Conservation (phyloP, 1,139 yeast species). For the Yamadazyma oceani region DNA sequence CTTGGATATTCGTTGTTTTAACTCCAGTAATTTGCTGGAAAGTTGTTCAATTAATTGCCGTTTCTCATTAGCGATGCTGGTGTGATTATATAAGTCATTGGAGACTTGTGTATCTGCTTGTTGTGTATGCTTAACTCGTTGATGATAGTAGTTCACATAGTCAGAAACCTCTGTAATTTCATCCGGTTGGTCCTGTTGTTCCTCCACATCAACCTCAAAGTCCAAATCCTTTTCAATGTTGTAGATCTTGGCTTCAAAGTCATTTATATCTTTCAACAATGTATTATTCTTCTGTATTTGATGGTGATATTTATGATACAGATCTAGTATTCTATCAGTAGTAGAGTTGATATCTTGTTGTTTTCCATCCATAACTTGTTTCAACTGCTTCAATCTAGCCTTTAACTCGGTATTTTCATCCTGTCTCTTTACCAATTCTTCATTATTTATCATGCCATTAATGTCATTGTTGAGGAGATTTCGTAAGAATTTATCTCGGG, state of each 20-base stretch:
- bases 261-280: slow-evolving; percentile 11
- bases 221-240: slow-evolving; percentile 7
- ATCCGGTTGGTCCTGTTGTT: slow-evolving; percentile 17
- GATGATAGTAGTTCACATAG: slow-evolving; percentile 1
- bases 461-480: slow-evolving; percentile 15
- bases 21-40: slow-evolving; percentile 5
- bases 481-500: slow-evolving; percentile 60
- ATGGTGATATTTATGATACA: slow-evolving; percentile 17
- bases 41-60: slow-evolving; percentile 4
- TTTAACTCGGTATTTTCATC: slow-evolving; percentile 20
- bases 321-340: slow-evolving; percentile 19
- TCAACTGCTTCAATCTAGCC: slow-evolving; percentile 19
- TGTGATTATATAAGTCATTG: slow-evolving; percentile 12
- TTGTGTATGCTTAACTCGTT: not conserved
- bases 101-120: slow-evolving; percentile 1
- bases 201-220: slow-evolving; percentile 16
- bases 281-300: slow-evolving; percentile 8
- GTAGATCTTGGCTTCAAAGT: slow-evolving; percentile 18
- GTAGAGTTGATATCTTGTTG: slow-evolving; percentile 21
- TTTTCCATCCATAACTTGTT: slow-evolving; percentile 18
- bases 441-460: slow-evolving; percentile 18
- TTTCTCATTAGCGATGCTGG: not conserved
- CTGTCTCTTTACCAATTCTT: slow-evolving; percentile 20
- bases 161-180: slow-evolving; percentile 1
- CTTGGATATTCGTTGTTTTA: slow-evolving; percentile 1